phyloP scores from a whole-genome alignment of 768 basidiomycete genomes.

The Amanita molliuscula region DNA sequence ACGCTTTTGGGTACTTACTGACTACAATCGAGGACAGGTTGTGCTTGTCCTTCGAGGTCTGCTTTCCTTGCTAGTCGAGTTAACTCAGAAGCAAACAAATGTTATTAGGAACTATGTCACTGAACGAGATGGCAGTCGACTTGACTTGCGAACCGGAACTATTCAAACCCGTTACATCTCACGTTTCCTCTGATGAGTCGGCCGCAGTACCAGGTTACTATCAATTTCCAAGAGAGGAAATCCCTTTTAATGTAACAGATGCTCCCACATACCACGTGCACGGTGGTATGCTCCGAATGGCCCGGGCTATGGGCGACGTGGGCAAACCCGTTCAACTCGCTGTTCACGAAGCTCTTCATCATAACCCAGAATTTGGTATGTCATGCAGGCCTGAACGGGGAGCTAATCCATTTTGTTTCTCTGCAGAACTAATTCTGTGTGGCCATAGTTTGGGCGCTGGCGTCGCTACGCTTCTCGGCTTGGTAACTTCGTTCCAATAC shows the following conservation, averaged over 20 bases:
- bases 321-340: conserved; percentile 73
- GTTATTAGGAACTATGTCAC: conserved; percentile 62
- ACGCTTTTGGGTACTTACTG: conserved; percentile 79
- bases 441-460: conserved; percentile 84
- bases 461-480: conserved; percentile 62
- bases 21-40: conserved; percentile 63
- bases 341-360: conserved; percentile 55
- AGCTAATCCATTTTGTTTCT: not conserved
- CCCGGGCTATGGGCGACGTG: conserved; percentile 64
- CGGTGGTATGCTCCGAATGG: conserved; percentile 74
- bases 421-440: conserved; percentile 58
- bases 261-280: conserved; percentile 53
- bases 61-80: not conserved
- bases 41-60: conserved; percentile 65
- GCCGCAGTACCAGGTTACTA: conserved; percentile 25
- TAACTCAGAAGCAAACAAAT: not conserved
- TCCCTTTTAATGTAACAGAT: conserved; percentile 7
- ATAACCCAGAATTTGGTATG: conserved; percentile 67
- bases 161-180: conserved; percentile 41
- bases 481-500: conserved; percentile 33
- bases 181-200: conserved; percentile 20
- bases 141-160: conserved; percentile 69
- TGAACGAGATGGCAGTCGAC: conserved; percentile 82
- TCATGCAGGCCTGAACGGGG: conserved; percentile 6
- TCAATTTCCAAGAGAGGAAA: conserved; percentile 21